Evolutionary conservation across 2,329 filamentous ascomycete genomes (phyloP).

Genomic region (Hypoxylon sp.): DNA sequence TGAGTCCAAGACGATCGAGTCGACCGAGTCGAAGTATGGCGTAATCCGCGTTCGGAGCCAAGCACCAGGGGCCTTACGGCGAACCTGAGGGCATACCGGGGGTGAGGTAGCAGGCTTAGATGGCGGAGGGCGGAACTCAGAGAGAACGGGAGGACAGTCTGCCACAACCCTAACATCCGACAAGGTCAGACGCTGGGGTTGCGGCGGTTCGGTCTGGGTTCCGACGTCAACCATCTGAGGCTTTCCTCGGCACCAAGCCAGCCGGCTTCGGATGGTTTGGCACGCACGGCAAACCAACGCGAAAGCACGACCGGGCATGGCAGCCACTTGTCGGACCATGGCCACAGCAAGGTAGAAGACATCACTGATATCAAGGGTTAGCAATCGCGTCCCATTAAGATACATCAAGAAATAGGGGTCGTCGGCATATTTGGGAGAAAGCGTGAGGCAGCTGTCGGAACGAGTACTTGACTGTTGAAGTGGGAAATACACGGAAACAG

Average conservation of each 20-base stretch:
- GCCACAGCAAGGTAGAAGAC: background rate
- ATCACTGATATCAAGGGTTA: background rate
- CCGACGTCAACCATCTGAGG: slow-evolving; percentile 2
- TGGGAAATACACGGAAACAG: background rate
- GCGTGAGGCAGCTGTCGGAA: background rate
- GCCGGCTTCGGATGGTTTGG: background rate
- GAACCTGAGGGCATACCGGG: background rate
- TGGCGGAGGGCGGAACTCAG: background rate
- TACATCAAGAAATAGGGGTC: background rate
- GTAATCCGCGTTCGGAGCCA: too few relatives aligned
- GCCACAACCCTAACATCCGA: background rate
- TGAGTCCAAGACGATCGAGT: too few relatives aligned
- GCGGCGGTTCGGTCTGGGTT: slow-evolving; percentile 12
- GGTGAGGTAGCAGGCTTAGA: background rate
- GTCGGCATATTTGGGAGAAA: background rate
- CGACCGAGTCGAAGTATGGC: too few relatives aligned
- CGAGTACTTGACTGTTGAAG: background rate
- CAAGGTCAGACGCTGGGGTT: background rate
- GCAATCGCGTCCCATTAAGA: background rate
- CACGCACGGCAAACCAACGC: too few relatives aligned
- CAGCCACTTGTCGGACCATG: too few relatives aligned
- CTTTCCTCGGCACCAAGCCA: background rate
- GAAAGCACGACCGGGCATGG: background rate
- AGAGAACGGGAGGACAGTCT: background rate
- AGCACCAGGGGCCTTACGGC: background rate